Base-by-base conservation (phyloP, 768 basidiomycete species). In the Leccinellum luteum region DNA sequence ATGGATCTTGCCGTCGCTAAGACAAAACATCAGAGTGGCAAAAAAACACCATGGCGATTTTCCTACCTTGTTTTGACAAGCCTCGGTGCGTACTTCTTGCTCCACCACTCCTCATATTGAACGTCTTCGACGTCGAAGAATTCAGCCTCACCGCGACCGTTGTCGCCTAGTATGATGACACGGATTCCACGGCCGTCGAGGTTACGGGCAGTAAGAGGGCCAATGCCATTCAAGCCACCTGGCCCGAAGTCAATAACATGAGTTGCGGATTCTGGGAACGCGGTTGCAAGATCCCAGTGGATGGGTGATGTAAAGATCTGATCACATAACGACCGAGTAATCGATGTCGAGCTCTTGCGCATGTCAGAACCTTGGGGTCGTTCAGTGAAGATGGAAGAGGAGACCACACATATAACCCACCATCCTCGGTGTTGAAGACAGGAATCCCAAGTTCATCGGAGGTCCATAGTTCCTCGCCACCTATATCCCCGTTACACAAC, bases 241-340 rank as follows among this genome's bases (percentile, higher is more conserved):
- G 97, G 93, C 53, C 97, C 97, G 66, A 99, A 98, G 74, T 99
- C 97, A 60, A 98, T 77, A 3, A 92, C 89, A 71, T 99, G 97
- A 4, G 95, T 98, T 0, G 94, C 93, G 9, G 87, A 82, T 59
- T 89, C 81, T 1, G 94, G 91, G 83, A 98, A 96, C 60, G 85
- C 77, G 32, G 92, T 95, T 6, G 94, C 94, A 66, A 87, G 86
- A 43, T 81, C 77, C 97, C 97, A 98, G 76, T 97, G 90, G 63
- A 99, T 94, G 13, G 92, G 90, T 31, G 79, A 81, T 1, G 88
- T 91, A 73, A 96, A 96, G 64, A 98, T 94, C 70, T 96, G 94
- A 62, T 94, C 91, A 73, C 89, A 94, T 25, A 99, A 81, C 0
- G 92, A 92, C 21, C 85, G 84, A 47, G 94, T 92, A 60, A 99